Percentiles rank a stretch among this genome's conserved stretches.
Evolutionary conservation across 2,329 filamentous ascomycete species (phyloP).

Genomic region (Colletotrichum lupini): DNA sequence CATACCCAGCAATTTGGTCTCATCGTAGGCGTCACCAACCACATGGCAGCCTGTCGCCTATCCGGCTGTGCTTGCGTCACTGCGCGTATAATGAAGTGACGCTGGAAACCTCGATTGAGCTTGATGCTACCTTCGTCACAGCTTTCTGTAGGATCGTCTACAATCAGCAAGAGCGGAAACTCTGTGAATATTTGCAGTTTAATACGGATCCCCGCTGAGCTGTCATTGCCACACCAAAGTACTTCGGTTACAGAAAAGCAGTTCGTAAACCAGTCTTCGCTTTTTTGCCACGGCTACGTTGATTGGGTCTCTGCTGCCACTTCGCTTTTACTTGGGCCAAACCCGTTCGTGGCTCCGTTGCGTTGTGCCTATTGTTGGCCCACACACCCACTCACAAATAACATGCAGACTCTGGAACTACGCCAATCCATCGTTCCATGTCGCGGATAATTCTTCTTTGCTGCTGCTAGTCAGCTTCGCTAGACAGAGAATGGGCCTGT

Average conservation of each 20-base stretch:
- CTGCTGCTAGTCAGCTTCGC: slow-evolving; percentile 3
- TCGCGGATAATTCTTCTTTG: slow-evolving; percentile 22
- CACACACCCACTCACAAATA: slow-evolving; percentile 14
- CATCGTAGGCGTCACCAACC: slow-evolving; percentile 18
- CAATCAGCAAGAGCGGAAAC: neutral
- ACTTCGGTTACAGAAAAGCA: slow-evolving; percentile 2
- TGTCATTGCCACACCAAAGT: slow-evolving; percentile 17
- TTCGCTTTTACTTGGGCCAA: slow-evolving; percentile 8
- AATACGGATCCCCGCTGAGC: neutral
- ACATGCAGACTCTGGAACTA: slow-evolving; percentile 1
- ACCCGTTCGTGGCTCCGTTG: neutral
- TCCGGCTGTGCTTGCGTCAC: slow-evolving; percentile 17
- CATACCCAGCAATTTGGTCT: slow-evolving; percentile 19
- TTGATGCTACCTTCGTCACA: slow-evolving; percentile 17
- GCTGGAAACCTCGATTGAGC: neutral
- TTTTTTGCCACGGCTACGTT: slow-evolving; percentile 17
- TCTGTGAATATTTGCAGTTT: slow-evolving; percentile 1
- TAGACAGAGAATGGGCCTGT: neutral
- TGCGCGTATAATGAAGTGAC: neutral
- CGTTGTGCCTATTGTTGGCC: slow-evolving; percentile 8
- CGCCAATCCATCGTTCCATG: slow-evolving; percentile 20
- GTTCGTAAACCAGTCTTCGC: neutral
- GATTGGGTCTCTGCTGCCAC: slow-evolving; percentile 14
- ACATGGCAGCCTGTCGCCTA: neutral
- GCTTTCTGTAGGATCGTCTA: neutral